Evolutionary conservation across 202 grass and related monocot genomes (phyloP).

Genomic region (Hordeum pubiflorum): DNA sequence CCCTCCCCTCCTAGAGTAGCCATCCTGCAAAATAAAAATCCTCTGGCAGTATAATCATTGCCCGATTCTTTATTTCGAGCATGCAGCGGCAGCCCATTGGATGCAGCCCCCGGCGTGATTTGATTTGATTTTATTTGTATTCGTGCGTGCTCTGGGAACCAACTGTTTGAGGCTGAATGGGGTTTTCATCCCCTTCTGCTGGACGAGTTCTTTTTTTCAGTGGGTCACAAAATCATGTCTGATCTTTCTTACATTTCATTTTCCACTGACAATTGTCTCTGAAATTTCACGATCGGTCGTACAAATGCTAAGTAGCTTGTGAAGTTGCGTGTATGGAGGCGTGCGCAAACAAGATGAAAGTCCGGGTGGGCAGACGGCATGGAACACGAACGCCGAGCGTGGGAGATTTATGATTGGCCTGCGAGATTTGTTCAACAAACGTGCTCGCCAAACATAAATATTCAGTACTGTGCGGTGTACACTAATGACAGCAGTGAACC

Average conservation of each 20-base stretch:
- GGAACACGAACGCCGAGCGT: constrained; percentile 1
- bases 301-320: no score
- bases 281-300: no score
- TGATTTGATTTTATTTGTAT: constrained; percentile 28
- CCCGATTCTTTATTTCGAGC: constrained; percentile 7
- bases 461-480: neutral
- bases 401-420: neutral
- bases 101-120: neutral
- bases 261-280: neutral
- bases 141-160: neutral
- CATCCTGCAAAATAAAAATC: neutral
- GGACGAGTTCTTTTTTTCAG: neutral
- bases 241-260: neutral
- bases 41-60: neutral
- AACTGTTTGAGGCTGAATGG: constrained; percentile 17
- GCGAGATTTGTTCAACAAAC: constrained; percentile 4
- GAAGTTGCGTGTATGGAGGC: no score
- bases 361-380: constrained; percentile 3
- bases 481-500: constrained; percentile 7
- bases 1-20: neutral
- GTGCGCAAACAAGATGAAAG: neutral
- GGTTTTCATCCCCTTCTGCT: constrained; percentile 30
- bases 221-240: neutral
- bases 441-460: neutral
- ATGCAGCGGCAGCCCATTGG: constrained; percentile 31